Evolutionary conservation across 1,284 basidiomycete genomes (phyloP).

Genomic region (Sparassis latifolia): DNA sequence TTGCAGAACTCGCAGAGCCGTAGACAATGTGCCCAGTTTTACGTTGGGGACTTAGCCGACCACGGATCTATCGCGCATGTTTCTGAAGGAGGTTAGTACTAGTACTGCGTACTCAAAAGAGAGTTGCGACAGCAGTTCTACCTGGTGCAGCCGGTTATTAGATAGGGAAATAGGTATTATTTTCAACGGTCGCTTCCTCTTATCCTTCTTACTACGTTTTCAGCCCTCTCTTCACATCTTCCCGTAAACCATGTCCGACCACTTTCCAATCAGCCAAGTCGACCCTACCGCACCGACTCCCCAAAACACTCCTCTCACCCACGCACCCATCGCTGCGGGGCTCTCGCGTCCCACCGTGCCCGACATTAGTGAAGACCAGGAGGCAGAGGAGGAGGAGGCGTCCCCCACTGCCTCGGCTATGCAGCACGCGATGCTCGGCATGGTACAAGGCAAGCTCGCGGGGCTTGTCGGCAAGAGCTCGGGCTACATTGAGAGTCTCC

Average conservation of each 20-base stretch:
- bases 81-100: too few relatives aligned
- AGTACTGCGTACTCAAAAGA: too few relatives aligned
- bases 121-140: too few relatives aligned
- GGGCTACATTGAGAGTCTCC: conserved; percentile 85
- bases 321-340: conserved; percentile 60
- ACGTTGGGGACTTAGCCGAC: too few relatives aligned
- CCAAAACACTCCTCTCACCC: conserved; percentile 74
- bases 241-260: conserved; percentile 36
- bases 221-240: background rate
- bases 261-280: conserved; percentile 37
- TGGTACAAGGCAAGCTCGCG: conserved; percentile 62
- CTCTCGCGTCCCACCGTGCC: conserved; percentile 66
- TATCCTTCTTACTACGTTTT: too few relatives aligned
- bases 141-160: conserved; percentile 91
- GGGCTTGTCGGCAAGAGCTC: conserved; percentile 74
- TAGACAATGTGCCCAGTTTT: too few relatives aligned
- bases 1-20: conserved; percentile 95
- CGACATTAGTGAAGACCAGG: conserved; percentile 62
- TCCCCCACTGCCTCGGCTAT: conserved; percentile 24
- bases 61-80: conserved; percentile 80
- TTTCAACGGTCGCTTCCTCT: too few relatives aligned
- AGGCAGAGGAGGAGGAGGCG: conserved; percentile 45
- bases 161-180: conserved; percentile 4
- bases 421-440: conserved; percentile 47
- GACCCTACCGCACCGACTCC: conserved; percentile 68